Evolutionary conservation across 106 monocot species (phyloP), one percentile per base, ranked within the genome.

Genomic region (Dioscorea alata): DNA sequence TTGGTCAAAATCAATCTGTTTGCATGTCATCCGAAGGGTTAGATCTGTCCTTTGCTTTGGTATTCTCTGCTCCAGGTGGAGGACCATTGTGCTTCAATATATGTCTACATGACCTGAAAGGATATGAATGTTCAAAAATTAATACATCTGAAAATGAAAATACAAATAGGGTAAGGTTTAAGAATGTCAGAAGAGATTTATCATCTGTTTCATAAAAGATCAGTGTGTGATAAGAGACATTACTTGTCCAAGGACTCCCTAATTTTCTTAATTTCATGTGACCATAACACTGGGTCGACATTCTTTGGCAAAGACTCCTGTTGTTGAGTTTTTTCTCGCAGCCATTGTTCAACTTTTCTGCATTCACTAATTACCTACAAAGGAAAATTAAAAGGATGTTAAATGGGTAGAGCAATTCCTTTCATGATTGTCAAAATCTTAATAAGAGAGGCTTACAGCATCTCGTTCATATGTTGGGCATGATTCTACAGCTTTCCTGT

Each of bases 271-370:
- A 94, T 85, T 19, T 94, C 90, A 64, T 76, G 75, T 13, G 90
- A 94, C 94, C 90, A 94, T 23, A 94, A 60, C 2, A 85, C 70
- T 17, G 90, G 87, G 67, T 90, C 76, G 15, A 68, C 52, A 34
- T 82, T 87, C 76, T 79, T 82, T 1, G 90, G 83, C 60, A 87
- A 54, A 13, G 82, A 75, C 57, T 94, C 84, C 61, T 94, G 94
- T 17, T 78, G 79, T 33, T 90, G 87, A 56, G 82, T 81, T 62
- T 67, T 87, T 59, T 94, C 90, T 64, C 80, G 61, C 22, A 94
- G 69, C 94, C 94, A 94, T 50, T 90, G 86, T 64, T 94, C 94
- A 18, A 84, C 84, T 78, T 87, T 84, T 22, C 31, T 71, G 23
- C 94, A 94, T 68, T 90, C 90, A 51, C 67, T 73, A 9, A 77